A percentile compares a stretch with the other conserved stretches of the same genome.
These are phyloP conservation scores for Hymenotorrendiella dingleyae DNA, from an alignment of 2,329 filamentous ascomycete species.

Conservation along the genomic window DNA sequence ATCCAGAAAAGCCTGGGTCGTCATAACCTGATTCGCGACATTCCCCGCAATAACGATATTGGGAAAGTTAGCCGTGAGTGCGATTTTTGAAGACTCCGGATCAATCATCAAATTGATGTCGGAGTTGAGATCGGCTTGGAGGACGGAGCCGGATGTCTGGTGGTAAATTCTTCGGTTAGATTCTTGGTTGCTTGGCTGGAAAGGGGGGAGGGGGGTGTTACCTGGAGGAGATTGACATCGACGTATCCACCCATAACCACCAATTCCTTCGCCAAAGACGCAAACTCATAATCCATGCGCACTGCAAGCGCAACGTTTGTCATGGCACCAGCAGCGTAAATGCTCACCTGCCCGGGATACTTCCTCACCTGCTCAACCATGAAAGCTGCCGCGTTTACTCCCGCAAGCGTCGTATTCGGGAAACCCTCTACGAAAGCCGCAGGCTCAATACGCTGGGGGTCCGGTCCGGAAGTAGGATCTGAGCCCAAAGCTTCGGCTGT, in stretches of 20 bases:
- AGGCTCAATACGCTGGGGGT: conserved; percentile 36
- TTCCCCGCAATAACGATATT: conserved; percentile 41
- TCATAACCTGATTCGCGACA: conserved; percentile 42
- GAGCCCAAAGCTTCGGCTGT: conserved; percentile 37
- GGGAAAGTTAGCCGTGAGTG: conserved; percentile 41
- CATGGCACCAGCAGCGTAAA: conserved; percentile 41
- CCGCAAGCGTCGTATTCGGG: conserved; percentile 38
- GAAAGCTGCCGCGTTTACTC: conserved; percentile 38
- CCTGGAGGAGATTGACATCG: conserved; percentile 35
- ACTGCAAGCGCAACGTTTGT: conserved; percentile 45
- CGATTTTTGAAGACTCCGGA: conserved; percentile 44
- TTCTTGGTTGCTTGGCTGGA: not conserved
- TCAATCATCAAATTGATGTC: conserved; percentile 47
- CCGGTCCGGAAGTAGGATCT: conserved; percentile 38
- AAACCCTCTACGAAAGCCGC: conserved; percentile 41
- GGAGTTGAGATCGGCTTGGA: conserved; percentile 26
- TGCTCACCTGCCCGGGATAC: conserved; percentile 44
- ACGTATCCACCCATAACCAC: conserved; percentile 47
- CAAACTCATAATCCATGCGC: conserved; percentile 41
- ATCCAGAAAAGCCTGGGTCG: conserved; percentile 34
- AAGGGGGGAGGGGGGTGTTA: not conserved
- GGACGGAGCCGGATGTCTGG: conserved; percentile 24
- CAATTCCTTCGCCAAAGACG: conserved; percentile 39
- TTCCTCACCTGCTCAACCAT: conserved; percentile 43
- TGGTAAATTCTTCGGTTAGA: not conserved